These are phyloP conservation scores for Naumovozyma baii DNA, from an alignment of 805 yeast species.

Conservation along the genomic window DNA sequence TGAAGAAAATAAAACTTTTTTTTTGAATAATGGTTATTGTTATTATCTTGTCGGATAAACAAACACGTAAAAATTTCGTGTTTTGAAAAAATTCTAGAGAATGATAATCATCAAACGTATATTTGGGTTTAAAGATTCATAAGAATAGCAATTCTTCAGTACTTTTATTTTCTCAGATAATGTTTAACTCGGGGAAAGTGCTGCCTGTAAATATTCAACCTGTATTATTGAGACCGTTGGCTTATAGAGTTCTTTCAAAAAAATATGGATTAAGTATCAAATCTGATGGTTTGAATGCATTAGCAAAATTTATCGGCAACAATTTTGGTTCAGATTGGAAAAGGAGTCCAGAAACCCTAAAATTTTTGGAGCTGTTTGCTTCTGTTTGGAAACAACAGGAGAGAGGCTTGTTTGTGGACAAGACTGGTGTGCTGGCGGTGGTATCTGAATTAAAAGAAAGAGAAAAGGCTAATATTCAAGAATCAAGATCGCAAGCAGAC, in stretches of 20 bases:
- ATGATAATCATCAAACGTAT: no score
- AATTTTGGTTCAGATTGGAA: constrained; percentile 85
- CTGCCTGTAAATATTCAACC: constrained; percentile 75
- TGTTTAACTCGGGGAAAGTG: constrained; percentile 21
- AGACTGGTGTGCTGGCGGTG: constrained; percentile 54
- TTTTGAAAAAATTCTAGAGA: no score
- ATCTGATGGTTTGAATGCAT: constrained; percentile 64
- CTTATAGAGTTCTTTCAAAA: constrained; percentile 81
- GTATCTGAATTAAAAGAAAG: constrained; percentile 45
- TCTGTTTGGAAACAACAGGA: constrained; percentile 82
- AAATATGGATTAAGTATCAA: constrained; percentile 87
- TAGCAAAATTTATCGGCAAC: constrained; percentile 69
- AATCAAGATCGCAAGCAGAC: neutral
- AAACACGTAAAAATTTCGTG: no score
- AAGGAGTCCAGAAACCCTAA: constrained; percentile 18
- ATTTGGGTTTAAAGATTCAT: no score
- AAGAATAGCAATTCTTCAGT: no score
- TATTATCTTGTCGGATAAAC: no score
- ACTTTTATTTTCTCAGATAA: no score
- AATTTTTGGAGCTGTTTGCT: constrained; percentile 64
- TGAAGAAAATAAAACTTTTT: no score
- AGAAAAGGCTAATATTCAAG: constrained; percentile 13
- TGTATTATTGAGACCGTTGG: constrained; percentile 78
- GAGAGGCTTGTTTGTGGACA: constrained; percentile 76
- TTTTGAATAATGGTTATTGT: no score